Evolutionary conservation across 805 yeast genomes (phyloP), one percentile per base, ranked within the genome.

Genomic region (Zygoascus biomembranicola): DNA sequence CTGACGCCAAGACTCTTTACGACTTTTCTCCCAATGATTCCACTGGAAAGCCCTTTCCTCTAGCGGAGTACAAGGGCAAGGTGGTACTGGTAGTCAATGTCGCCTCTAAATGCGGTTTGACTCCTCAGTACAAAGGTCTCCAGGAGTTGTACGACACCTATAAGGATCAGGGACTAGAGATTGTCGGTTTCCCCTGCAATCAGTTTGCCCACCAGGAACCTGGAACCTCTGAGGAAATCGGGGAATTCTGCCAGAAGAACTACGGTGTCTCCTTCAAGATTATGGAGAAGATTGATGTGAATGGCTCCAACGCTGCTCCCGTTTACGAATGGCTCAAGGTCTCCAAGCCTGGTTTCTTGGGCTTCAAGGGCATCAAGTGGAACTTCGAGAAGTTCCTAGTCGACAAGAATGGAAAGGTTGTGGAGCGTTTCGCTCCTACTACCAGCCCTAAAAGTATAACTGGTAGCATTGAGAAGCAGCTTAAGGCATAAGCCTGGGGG

Each of bases 251-350:
- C 70, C 70, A 79, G 45, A 65, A 82, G 63, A 90, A 88, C 74
- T 94, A 83, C 68, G 97, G 97, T 52, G 97, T 92, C 43, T 74
- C 85, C 16, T 92, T 94, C 84, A 97, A 97, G 32, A 78, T 92
- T 32, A 73, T 92, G 79, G 77, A 79, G 67, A 92, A 90, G 76
- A 69, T 90, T 55, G 90, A 90, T 43, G 98, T 94, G 61, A 94
- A 92, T 68, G 99, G 99, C 50, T 70, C 76, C 57, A 71, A 81
- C 45, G 82, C 88, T 18, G 90, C 87, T 66, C 88, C 92, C 18
- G 90, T 92, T 37, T 92, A 82, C 73, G 73, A 78, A 63, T 90
- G 68, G 74, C 77, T 92, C 68, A 92, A 94, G 75, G 62, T 71
- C 43, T 67, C 80, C 78, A 76, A 81, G 77, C 61, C 75, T 5